A percentile compares a stretch with the other conserved stretches of the same genome.
Evolutionary conservation across 2,329 filamentous ascomycete genomes (phyloP).

Genomic region (Ilyonectria mors-panacis): DNA sequence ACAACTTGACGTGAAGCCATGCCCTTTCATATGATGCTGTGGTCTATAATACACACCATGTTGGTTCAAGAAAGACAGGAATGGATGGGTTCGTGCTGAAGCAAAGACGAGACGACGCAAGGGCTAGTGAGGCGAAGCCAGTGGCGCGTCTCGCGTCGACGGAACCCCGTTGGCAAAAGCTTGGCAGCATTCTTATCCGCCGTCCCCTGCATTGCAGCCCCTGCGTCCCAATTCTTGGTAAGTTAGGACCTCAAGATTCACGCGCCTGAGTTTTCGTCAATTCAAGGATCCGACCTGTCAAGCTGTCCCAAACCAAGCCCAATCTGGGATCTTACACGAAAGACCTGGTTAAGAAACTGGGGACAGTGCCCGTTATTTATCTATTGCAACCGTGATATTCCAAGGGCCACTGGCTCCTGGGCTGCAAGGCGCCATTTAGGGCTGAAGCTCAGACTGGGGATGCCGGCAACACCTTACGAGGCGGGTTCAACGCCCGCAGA

Average conservation of each 20-base stretch:
- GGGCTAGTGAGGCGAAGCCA: not conserved
- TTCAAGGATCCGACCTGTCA: not conserved
- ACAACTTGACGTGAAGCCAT: no score
- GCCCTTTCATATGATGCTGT: no score
- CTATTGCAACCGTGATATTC: no score
- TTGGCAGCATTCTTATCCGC: not conserved
- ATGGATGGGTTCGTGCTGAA: conserved; percentile 1
- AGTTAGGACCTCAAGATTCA: no score
- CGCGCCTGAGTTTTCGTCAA: not conserved
- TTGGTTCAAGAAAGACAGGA: not conserved
- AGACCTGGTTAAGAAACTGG: no score
- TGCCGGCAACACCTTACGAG: no score
- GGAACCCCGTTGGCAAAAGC: not conserved
- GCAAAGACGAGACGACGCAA: conserved; percentile 7
- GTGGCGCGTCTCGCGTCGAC: not conserved
- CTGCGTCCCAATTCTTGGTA: no score
- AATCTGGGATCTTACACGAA: no score
- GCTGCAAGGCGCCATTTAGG: not conserved
- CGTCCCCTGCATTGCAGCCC: not conserved
- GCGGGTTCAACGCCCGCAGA: no score
- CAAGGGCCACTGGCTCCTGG: not conserved
- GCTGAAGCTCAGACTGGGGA: not conserved
- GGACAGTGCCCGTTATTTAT: no score
- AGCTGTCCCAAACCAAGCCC: no score
- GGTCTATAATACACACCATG: not conserved